Percentiles rank a stretch among this genome's conserved stretches.
Conservation (phyloP, 108 stramenopile genomes). For the Epipyxis sp. region DNA sequence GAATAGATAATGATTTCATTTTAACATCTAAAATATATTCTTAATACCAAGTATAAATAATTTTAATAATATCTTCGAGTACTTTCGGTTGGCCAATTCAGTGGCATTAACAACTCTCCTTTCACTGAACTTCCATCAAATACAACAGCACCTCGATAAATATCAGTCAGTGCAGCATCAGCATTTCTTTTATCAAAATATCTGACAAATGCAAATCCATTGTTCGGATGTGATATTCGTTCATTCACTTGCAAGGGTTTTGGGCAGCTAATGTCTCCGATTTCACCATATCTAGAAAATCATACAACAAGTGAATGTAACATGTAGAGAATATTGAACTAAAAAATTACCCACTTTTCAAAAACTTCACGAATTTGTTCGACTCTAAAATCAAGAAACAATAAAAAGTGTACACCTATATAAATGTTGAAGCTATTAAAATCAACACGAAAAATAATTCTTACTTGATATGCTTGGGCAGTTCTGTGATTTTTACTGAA, state of each 20-base stretch:
- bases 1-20: no score
- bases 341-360: no score
- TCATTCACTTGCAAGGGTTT: background rate
- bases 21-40: no score
- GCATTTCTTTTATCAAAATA: slow-evolving; percentile 52
- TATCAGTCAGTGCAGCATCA: slow-evolving; percentile 41
- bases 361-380: no score
- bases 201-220: slow-evolving; percentile 51
- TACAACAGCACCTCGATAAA: background rate
- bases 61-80: slow-evolving; percentile 12
- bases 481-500: no score
- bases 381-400: background rate
- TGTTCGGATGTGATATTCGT: background rate
- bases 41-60: no score
- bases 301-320: no score
- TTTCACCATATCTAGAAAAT: background rate
- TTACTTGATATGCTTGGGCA: background rate
- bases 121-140: background rate
- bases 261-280: background rate
- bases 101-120: background rate
- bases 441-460: background rate
- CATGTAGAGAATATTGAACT: no score
- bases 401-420: background rate
- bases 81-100: background rate
- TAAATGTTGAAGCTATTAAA: slow-evolving; percentile 1